Evolutionary conservation across 257 asterid genomes (phyloP).

Genomic region (Nicotiana otophora): DNA sequence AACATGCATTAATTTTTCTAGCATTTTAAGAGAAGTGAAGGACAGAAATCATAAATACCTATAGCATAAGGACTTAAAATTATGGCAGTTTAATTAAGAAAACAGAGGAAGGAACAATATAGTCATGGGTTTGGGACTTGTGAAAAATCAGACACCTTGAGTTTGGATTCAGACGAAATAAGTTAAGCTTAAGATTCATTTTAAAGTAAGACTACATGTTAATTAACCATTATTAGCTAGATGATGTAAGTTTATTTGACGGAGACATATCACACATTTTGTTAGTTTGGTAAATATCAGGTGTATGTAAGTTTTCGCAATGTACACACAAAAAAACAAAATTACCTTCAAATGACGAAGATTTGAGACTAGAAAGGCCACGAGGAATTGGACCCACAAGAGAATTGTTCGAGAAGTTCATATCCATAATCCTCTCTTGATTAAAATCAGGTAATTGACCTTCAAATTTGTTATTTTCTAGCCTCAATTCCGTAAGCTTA

Average conservation of each 20-base stretch:
- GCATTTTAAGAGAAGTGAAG: background rate
- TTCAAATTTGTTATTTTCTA: slow-evolving; percentile 40
- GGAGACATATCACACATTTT: background rate
- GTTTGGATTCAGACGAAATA: no score
- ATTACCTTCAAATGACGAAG: slow-evolving; percentile 44
- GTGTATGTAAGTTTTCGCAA: background rate
- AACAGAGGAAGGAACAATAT: no score
- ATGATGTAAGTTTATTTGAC: background rate
- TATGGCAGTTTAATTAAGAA: no score
- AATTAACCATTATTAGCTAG: background rate
- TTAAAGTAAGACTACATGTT: background rate
- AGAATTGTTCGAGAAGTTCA: slow-evolving; percentile 40
- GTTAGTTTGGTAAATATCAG: background rate
- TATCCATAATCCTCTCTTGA: slow-evolving; percentile 10
- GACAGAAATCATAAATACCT: background rate
- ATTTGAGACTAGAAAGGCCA: slow-evolving; percentile 21
- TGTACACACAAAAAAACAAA: no score
- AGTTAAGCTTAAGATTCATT: background rate
- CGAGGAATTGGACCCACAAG: slow-evolving; percentile 51
- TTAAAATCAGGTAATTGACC: slow-evolving; percentile 46
- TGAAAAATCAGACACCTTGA: no score
- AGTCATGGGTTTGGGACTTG: no score
- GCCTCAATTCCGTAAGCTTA: slow-evolving; percentile 38
- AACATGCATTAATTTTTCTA: background rate
- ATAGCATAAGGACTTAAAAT: no score